These are phyloP conservation scores for Phytophthora sansomeana DNA, from an alignment of 352 stramenopile species.

Conservation along the genomic window DNA sequence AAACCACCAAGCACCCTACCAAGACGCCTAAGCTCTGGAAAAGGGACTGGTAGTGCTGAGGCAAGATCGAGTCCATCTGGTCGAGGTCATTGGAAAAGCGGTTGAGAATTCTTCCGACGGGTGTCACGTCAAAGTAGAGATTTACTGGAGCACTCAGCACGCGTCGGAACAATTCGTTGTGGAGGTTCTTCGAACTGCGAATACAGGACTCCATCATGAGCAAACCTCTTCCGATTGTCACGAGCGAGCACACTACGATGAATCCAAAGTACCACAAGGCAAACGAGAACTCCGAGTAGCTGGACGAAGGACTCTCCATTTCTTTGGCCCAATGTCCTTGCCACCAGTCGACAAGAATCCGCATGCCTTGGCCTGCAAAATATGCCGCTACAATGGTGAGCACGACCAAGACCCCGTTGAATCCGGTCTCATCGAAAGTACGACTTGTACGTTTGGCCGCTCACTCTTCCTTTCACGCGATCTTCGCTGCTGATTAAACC, in stretches of 20 bases:
- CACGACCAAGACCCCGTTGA: constrained; percentile 35
- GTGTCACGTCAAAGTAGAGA: constrained; percentile 63
- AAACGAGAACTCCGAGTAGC: constrained; percentile 48
- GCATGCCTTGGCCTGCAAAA: constrained; percentile 24
- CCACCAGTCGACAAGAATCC: constrained; percentile 46
- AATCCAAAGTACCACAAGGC: constrained; percentile 51
- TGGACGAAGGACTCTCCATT: constrained; percentile 28
- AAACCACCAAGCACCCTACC: constrained; percentile 50
- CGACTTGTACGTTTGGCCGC: constrained; percentile 33
- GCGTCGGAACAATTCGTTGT: constrained; percentile 46
- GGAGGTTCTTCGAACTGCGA: constrained; percentile 36
- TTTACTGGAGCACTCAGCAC: constrained; percentile 53
- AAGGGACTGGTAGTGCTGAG: constrained; percentile 45
- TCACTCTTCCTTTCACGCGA: constrained; percentile 37
- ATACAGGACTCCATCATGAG: constrained; percentile 43
- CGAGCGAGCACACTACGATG: constrained; percentile 32
- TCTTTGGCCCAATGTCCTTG: constrained; percentile 43
- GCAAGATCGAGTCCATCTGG: constrained; percentile 50
- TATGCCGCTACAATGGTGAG: constrained; percentile 28
- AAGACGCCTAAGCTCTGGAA: constrained; percentile 44
- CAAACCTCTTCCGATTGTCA: constrained; percentile 33
- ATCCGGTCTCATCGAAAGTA: constrained; percentile 50
- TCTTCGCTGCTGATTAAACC: constrained; percentile 38
- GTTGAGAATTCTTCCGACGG: constrained; percentile 58
- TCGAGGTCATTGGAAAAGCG: constrained; percentile 61